Base-by-base conservation (phyloP, 805 yeast genomes). In the Saccharomycopsis selenospora region DNA sequence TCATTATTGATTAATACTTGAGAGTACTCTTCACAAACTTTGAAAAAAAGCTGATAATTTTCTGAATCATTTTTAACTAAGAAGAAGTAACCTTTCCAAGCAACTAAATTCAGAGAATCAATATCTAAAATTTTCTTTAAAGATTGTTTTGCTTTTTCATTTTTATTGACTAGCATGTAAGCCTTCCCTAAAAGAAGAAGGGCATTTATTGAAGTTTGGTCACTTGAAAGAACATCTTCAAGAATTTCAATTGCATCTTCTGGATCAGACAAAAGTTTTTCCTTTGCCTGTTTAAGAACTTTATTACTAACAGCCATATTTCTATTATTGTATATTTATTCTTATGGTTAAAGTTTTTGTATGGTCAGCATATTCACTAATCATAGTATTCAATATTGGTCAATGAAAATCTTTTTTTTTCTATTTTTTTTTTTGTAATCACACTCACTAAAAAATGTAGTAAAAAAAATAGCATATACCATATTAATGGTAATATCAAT, bases 81-180 rank as follows among this genome's bases (percentile, higher is more conserved):
- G 43, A 76, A 73, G 50, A 79, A 65, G 51, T 82, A 70, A 1
- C 98, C 98, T 58, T 85, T 87, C 95, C 93, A 90, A 0, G 89
- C 95, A 23, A 76, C 61, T 1, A 79, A 54, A 45, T 81, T 77
- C 1, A 68, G 67, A 0, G 77, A 72, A 25, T 78, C 74, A 1
- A 80, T 45, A 4, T 61, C 56, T 2, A 77, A 72, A 0, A 89
- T 89, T 18, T 57, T 59, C 26, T 58, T 57, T 56, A 80, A 82
- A 8, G 73, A 61, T 23, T 53, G 54, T 10, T 64, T 53, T 0
- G 86, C 81, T 3, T 61, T 56, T 1, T 60, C 57, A 3, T 60
- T 49, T 4, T 74, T 63, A 11, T 67, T 61, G 46, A 72, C 56
- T 6, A 74, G 60, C 50, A 79, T 79, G 49, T 73, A 68, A 1